Evolutionary conservation across 169 alveolate genomes (phyloP).

Genomic region (Hammondia hammondi): DNA sequence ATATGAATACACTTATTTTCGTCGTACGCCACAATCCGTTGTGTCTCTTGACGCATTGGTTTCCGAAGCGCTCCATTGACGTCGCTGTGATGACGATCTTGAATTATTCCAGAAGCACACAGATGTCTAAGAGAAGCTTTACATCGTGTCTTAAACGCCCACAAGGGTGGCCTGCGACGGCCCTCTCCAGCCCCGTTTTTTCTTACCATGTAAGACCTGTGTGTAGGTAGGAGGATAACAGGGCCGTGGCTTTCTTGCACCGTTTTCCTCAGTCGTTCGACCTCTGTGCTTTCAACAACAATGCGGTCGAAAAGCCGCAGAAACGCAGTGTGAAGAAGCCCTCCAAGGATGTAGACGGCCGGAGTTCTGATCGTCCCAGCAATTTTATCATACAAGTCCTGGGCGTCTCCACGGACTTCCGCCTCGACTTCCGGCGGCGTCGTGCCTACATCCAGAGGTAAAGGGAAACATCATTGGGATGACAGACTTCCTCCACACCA

Average conservation of each 20-base stretch:
- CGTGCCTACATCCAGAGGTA: not conserved
- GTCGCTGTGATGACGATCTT: too few species aligned
- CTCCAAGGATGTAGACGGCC: slow-evolving; percentile 17
- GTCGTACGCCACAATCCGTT: too few species aligned
- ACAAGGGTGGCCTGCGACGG: not conserved
- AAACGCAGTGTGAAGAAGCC: slow-evolving; percentile 28
- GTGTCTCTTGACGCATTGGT: too few species aligned
- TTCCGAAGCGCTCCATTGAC: too few species aligned
- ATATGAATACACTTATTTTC: too few species aligned
- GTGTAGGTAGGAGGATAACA: slow-evolving; percentile 42
- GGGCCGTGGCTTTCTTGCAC: slow-evolving; percentile 33
- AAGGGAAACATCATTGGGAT: too few species aligned
- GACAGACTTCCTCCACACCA: too few species aligned
- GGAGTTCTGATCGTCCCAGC: slow-evolving; percentile 46
- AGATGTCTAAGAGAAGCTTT: not conserved
- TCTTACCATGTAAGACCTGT: slow-evolving; percentile 45
- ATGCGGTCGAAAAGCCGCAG: slow-evolving; percentile 42
- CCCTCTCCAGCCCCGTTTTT: not conserved
- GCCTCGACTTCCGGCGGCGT: slow-evolving; percentile 8
- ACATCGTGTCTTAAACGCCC: not conserved
- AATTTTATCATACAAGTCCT: not conserved
- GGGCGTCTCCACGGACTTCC: slow-evolving; percentile 36
- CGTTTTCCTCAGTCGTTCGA: slow-evolving; percentile 19
- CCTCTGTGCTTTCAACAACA: slow-evolving; percentile 37
- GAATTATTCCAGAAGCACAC: not conserved